Evolutionary conservation across 2,329 filamentous ascomycete species (phyloP).

Genomic region (Sporothrix mexicana): DNA sequence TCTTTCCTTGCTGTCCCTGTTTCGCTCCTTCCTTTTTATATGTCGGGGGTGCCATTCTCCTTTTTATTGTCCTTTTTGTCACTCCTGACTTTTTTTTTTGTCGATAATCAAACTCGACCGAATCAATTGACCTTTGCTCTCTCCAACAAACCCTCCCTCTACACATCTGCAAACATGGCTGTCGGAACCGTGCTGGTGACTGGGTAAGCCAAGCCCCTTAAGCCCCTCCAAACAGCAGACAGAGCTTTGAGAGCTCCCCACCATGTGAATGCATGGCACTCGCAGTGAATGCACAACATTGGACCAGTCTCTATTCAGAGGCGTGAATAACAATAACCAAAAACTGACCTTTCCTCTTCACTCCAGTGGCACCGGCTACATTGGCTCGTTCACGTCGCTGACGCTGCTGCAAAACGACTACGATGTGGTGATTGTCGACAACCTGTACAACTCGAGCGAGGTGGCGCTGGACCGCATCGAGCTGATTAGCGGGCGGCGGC

Average conservation of each 20-base stretch:
- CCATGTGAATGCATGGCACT: background rate
- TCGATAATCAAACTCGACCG: background rate
- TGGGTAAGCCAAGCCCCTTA: constrained; percentile 66
- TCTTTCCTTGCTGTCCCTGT: constrained; percentile 1
- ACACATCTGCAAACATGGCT: constrained; percentile 62
- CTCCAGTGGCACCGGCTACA: constrained; percentile 93
- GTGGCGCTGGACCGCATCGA: constrained; percentile 95
- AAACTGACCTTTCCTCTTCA: constrained; percentile 33
- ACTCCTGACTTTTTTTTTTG: background rate
- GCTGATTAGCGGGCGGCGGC: constrained; percentile 86
- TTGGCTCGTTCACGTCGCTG: constrained; percentile 94
- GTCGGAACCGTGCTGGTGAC: constrained; percentile 89
- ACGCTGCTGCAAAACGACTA: constrained; percentile 92
- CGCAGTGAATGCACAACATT: background rate
- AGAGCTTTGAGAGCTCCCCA: constrained; percentile 37
- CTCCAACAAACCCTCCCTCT: background rate
- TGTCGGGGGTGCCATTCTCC: background rate
- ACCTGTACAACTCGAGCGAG: constrained; percentile 92
- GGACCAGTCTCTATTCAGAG: background rate
- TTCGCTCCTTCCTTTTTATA: constrained; percentile 13
- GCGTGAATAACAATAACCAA: background rate
- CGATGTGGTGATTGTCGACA: constrained; percentile 96
- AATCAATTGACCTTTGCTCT: background rate
- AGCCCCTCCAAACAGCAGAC: constrained; percentile 7
- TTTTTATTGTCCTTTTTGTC: background rate